A percentile compares a stretch with the other conserved stretches of the same genome.
Conservation (phyloP, 352 stramenopile species). For the Phytophthora europaea region DNA sequence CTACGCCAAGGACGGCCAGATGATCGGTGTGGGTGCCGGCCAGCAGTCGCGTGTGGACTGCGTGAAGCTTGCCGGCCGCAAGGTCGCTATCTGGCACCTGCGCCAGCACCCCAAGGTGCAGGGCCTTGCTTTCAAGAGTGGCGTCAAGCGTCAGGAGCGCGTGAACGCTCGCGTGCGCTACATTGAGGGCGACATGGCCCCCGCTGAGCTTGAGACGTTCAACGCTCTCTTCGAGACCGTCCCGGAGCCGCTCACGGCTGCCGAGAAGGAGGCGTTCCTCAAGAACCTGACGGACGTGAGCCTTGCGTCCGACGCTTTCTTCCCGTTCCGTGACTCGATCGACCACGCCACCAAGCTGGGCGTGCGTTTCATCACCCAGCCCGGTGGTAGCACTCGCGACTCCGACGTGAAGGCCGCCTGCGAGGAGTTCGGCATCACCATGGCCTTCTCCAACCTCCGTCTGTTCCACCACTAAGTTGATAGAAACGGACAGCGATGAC, state of each 20-base stretch:
- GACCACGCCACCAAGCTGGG: conserved; percentile 97
- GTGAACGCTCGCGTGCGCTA: conserved; percentile 99
- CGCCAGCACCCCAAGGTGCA: conserved; percentile 98
- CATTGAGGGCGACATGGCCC: conserved; percentile 99
- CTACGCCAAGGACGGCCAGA: conserved; percentile 99
- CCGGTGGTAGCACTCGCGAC: conserved; percentile 88
- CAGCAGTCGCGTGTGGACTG: conserved; percentile 99
- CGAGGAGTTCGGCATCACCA: conserved; percentile 99
- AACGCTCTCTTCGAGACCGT: conserved; percentile 95
- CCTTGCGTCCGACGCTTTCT: conserved; percentile 99
- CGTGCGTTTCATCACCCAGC: conserved; percentile 98
- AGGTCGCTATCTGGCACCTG: conserved; percentile 98
- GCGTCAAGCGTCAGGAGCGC: conserved; percentile 98
- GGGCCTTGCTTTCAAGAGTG: conserved; percentile 97
- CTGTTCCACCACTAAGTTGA: conserved; percentile 99
- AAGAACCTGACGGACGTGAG: conserved; percentile 90
- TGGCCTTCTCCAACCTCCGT: conserved; percentile 98
- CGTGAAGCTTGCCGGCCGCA: conserved; percentile 99
- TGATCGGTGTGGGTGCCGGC: conserved; percentile 99
- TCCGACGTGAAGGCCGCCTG: conserved; percentile 95
- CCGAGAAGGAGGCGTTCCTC: conserved; percentile 97
- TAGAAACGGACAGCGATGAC: conserved; percentile 23
- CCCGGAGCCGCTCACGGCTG: conserved; percentile 94
- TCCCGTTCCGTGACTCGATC: conserved; percentile 99
- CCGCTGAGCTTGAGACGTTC: conserved; percentile 96